These are phyloP conservation scores for Microsporum canis DNA, from an alignment of 2,329 filamentous ascomycete species.

Conservation along the genomic window DNA sequence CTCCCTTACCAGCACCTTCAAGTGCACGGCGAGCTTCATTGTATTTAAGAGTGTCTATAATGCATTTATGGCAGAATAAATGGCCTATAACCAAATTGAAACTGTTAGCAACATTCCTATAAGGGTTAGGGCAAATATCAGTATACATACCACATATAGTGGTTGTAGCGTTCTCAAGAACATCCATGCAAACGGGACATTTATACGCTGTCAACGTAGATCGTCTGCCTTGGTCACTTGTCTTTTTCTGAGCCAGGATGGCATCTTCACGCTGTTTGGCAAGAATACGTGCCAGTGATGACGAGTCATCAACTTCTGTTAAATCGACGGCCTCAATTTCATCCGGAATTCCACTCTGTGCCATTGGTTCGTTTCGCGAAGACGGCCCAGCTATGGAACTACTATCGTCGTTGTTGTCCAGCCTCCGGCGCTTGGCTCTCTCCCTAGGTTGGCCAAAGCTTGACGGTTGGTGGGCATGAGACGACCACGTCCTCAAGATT, in stretches of 20 bases:
- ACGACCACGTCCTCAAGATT: background rate
- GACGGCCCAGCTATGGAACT: background rate
- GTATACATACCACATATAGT: constrained; percentile 46
- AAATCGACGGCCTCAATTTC: constrained; percentile 42
- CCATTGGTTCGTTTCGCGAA: background rate
- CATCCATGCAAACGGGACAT: constrained; percentile 56
- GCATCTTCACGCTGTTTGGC: constrained; percentile 45
- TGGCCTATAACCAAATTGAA: constrained; percentile 37
- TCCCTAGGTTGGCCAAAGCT: background rate
- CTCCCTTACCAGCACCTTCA: constrained; percentile 21
- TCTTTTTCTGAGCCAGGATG: constrained; percentile 33
- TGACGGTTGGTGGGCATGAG: background rate
- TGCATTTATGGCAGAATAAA: constrained; percentile 53
- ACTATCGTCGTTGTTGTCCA: constrained; percentile 5
- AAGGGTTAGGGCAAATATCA: background rate
- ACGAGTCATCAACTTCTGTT: constrained; percentile 33
- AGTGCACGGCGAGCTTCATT: constrained; percentile 41
- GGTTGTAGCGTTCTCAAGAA: constrained; percentile 47
- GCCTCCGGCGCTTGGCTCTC: constrained; percentile 8
- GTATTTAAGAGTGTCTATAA: constrained; percentile 48
- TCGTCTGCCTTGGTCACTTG: constrained; percentile 20
- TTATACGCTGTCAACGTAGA: constrained; percentile 39
- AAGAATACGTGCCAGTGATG: constrained; percentile 34
- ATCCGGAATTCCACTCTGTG: background rate
- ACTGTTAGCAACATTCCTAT: background rate